A percentile compares a stretch with the other conserved stretches of the same genome.
These are phyloP conservation scores for Neopestalotiopsis clavispora DNA, from an alignment of 2,329 filamentous ascomycete genomes.

Conservation along the genomic window DNA sequence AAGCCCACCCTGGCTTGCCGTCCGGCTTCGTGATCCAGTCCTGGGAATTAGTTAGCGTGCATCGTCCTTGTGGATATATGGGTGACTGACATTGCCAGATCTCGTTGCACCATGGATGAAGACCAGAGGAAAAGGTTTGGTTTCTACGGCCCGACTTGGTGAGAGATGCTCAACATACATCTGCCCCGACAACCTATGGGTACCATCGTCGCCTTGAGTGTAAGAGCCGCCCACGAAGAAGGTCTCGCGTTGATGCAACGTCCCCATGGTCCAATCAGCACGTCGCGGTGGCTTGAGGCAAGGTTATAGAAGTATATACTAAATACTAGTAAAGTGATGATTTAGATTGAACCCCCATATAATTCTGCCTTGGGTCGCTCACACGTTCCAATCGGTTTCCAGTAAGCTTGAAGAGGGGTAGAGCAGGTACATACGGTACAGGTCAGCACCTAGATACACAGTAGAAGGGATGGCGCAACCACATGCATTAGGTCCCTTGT, in stretches of 20 bases:
- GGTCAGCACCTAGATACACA: too few species aligned
- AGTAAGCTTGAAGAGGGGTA: too few species aligned
- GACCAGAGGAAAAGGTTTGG: constrained; percentile 40
- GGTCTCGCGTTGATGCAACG: constrained; percentile 6
- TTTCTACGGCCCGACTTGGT: constrained; percentile 33
- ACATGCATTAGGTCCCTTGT: too few species aligned
- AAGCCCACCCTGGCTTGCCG: constrained; percentile 52
- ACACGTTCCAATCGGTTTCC: too few species aligned
- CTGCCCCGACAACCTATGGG: constrained; percentile 41
- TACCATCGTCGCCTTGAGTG: constrained; percentile 2
- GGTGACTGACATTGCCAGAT: constrained; percentile 42
- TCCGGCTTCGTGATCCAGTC: constrained; percentile 54
- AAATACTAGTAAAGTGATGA: too few species aligned
- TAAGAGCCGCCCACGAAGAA: constrained; percentile 21
- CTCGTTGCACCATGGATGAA: constrained; percentile 49
- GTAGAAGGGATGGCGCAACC: too few species aligned
- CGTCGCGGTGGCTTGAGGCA: neutral
- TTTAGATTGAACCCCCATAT: too few species aligned
- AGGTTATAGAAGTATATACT: too few species aligned
- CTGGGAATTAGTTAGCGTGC: constrained; percentile 26
- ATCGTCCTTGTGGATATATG: constrained; percentile 6
- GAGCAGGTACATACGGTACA: too few species aligned
- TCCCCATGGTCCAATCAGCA: neutral
- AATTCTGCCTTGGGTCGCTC: too few species aligned
- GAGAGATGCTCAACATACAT: constrained; percentile 58